Conservation (phyloP, 1,284 basidiomycete genomes). For the Blastosporella zonata region DNA sequence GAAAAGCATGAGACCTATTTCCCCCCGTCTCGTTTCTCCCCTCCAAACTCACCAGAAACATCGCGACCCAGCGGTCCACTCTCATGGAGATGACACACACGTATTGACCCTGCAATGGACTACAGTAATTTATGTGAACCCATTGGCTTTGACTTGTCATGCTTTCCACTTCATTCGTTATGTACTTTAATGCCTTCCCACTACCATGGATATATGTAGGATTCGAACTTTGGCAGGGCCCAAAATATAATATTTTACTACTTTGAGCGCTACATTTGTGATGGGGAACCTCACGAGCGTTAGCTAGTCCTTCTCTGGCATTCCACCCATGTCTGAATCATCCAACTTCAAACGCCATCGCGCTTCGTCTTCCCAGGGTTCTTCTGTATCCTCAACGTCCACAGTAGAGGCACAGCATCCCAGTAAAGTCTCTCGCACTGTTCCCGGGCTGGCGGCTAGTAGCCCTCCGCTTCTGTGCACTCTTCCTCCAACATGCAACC, state of each 20-base stretch:
- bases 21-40: conserved; percentile 13
- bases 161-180: conserved; percentile 8
- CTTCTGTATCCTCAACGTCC: conserved; percentile 26
- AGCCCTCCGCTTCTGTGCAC: conserved; percentile 57
- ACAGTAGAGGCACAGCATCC: conserved; percentile 24
- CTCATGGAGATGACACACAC: conserved; percentile 11
- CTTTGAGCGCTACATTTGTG: not conserved
- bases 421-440: conserved; percentile 27
- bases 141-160: conserved; percentile 1
- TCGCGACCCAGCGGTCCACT: conserved; percentile 8
- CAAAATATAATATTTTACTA: conserved; percentile 13
- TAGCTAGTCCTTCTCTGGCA: not conserved
- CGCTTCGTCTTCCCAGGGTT: conserved; percentile 26
- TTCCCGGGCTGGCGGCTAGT: conserved; percentile 19
- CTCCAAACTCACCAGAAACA: conserved; percentile 17
- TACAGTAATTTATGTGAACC: conserved; percentile 6
- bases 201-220: conserved; percentile 8
- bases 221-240: conserved; percentile 12
- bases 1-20: conserved; percentile 10
- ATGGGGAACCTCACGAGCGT: not conserved
- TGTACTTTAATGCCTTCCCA: conserved; percentile 14
- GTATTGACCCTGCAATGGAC: not conserved
- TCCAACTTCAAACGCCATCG: conserved; percentile 24
- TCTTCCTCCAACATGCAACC: conserved; percentile 81
- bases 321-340: conserved; percentile 20